Evolutionary conservation across 2,329 filamentous ascomycete genomes (phyloP), one percentile per base, ranked within the genome.

Genomic region (Paecilomyces sp.): DNA sequence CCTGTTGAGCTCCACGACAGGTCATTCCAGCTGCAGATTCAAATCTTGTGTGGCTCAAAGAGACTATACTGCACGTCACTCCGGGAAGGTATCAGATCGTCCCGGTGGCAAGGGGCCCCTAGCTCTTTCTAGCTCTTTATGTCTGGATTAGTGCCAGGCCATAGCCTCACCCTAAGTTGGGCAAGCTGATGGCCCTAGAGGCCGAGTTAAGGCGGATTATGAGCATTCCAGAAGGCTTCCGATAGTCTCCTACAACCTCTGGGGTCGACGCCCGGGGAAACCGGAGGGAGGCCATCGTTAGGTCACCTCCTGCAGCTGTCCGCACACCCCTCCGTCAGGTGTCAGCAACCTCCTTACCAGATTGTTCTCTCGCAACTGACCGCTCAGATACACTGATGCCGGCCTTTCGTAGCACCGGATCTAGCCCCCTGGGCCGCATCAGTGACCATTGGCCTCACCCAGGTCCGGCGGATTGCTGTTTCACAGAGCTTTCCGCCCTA

Each of bases 331-430:
- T 28, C 56, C 13, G 18, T 54, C 15, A 54, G 56, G 56, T 24
- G 36, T 53, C 22, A 53, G 51, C 51, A 25, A 30, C 24, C 11
- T 53, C 51, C 51, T 53, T 53, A 9, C 51, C 51, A 53, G 15
- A 25, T 53, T 12, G 13, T 30, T 22, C 51, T 53, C 51, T 53
- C 15, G 22, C 25, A 18, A 53, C 51, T 53, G 58, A 59, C 50
- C 55, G 50, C 52, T 55, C 31, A 58, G 62, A 54, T 58, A 60
- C 54, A 55, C 53, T 58, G 25, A 58, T 61, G 59, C 60, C 64
- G 64, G 63, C 55, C 62, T 63, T 60, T 57, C 66, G 70, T 73
- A 70, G 64, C 64, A 69, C 67, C 63, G 64, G 64, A 67, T 71
- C 59, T 66, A 68, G 65, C 65, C 62, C 64, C 65, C 64, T 60